Evolutionary conservation across 2,329 filamentous ascomycete genomes (phyloP).

Genomic region (Chaetomiaceae sp.): DNA sequence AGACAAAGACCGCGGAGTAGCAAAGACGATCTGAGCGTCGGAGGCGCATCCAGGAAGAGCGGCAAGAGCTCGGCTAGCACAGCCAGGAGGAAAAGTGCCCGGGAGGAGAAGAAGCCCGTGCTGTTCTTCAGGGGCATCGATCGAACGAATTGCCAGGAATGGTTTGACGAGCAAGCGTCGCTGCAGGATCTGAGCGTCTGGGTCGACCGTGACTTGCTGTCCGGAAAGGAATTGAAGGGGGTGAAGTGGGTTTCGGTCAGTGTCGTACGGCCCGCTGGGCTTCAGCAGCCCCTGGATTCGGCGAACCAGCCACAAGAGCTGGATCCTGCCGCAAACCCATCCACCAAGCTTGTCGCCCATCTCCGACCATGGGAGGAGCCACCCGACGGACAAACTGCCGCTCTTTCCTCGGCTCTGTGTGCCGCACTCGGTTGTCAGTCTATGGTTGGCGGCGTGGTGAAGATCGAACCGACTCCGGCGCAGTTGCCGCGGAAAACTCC

Average conservation of each 20-base stretch:
- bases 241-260: conserved; percentile 74
- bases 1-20: conserved; percentile 62
- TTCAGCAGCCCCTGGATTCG: conserved; percentile 65
- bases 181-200: conserved; percentile 65
- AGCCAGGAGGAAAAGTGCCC: conserved; percentile 42
- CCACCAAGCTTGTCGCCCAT: conserved; percentile 67
- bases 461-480: conserved; percentile 73
- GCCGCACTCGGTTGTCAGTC: conserved; percentile 63
- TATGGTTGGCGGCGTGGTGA: conserved; percentile 79
- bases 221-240: conserved; percentile 66
- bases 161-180: conserved; percentile 65
- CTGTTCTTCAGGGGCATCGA: conserved; percentile 80
- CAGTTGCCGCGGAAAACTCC: conserved; percentile 59
- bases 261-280: conserved; percentile 74
- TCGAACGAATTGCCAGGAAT: conserved; percentile 60
- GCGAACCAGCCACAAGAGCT: conserved; percentile 62
- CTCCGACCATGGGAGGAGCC: conserved; percentile 78
- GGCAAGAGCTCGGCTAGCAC: conserved; percentile 70
- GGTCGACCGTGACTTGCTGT: conserved; percentile 73
- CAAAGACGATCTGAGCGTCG: conserved; percentile 74
- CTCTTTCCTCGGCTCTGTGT: conserved; percentile 73
- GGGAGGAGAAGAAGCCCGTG: conserved; percentile 60
- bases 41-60: conserved; percentile 72
- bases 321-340: conserved; percentile 49
- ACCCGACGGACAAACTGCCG: conserved; percentile 72